phyloP scores from a whole-genome alignment of 148 eudicot genomes.

The Linanthus parryae region DNA sequence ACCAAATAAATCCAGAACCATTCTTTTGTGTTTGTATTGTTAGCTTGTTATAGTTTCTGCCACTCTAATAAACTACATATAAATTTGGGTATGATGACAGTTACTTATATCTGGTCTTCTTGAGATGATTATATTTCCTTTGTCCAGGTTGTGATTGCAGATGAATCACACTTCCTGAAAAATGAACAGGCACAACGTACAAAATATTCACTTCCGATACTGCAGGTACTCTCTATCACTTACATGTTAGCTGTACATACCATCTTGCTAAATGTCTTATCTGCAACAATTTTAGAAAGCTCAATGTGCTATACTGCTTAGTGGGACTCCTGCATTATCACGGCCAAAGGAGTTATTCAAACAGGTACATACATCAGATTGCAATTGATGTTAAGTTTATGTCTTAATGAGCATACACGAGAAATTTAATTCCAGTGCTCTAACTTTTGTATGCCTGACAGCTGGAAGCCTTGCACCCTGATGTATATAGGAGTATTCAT shows the following conservation, averaged over 20 bases:
- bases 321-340: conserved; percentile 99
- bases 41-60: background rate
- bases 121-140: conserved; percentile 12
- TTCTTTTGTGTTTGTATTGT: background rate
- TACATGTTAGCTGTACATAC: conserved; percentile 1
- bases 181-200: conserved; percentile 97
- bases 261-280: background rate
- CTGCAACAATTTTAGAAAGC: conserved; percentile 57
- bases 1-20: too few relatives aligned
- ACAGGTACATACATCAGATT: conserved; percentile 60
- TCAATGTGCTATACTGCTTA: conserved; percentile 72
- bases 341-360: conserved; percentile 88
- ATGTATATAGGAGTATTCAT: conserved; percentile 79
- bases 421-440: background rate
- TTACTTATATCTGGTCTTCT: background rate
- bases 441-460: conserved; percentile 21
- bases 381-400: too few relatives aligned
- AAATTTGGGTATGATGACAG: background rate
- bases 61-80: background rate
- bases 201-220: conserved; percentile 67
- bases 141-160: conserved; percentile 89
- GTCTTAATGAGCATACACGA: background rate
- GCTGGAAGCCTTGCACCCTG: conserved; percentile 94
- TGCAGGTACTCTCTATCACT: conserved; percentile 48
- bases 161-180: conserved; percentile 94